A percentile compares a stretch with the other conserved stretches of the same genome.
Evolutionary conservation across 352 stramenopile species (phyloP).

Genomic region (Elongisporangium prolatum): DNA sequence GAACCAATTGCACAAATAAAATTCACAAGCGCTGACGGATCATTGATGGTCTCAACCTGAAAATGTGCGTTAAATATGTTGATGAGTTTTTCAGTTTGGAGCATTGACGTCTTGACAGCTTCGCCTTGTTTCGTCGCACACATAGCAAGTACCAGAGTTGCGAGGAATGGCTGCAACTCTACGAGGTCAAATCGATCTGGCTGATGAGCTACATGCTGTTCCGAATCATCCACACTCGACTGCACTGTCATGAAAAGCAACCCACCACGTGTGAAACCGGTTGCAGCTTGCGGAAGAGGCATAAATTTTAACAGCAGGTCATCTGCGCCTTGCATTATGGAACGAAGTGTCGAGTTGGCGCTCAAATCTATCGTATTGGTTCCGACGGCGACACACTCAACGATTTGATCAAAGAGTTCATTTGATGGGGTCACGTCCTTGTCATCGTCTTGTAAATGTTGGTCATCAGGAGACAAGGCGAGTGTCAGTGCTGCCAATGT

Average conservation of each 20-base stretch:
- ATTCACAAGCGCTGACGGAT: slow-evolving; percentile 63
- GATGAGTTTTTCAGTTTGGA: slow-evolving; percentile 67
- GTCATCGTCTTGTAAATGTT: no score
- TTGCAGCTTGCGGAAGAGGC: slow-evolving; percentile 23
- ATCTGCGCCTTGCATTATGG: slow-evolving; percentile 10
- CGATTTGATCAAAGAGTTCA: no score
- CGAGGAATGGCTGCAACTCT: slow-evolving; percentile 43
- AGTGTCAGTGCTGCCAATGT: no score
- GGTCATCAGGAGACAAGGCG: no score
- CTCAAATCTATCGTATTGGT: slow-evolving; percentile 33
- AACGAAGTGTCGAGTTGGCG: slow-evolving; percentile 20
- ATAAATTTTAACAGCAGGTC: slow-evolving; percentile 34
- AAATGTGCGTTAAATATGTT: slow-evolving; percentile 60
- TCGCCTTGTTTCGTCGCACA: slow-evolving; percentile 50
- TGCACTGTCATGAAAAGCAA: slow-evolving; percentile 6
- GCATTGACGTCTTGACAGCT: slow-evolving; percentile 49
- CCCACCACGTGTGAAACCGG: neutral
- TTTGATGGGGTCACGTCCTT: no score
- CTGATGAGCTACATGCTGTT: slow-evolving; percentile 6
- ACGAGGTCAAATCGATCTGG: no score
- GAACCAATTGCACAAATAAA: slow-evolving; percentile 69
- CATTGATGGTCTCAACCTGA: slow-evolving; percentile 60
- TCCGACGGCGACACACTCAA: no score
- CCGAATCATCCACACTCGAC: slow-evolving; percentile 8
- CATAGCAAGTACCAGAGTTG: slow-evolving; percentile 37